A percentile compares a stretch with the other conserved stretches of the same genome.
Evolutionary conservation across 805 yeast species (phyloP).

Genomic region (Lachancea quebecensis): DNA sequence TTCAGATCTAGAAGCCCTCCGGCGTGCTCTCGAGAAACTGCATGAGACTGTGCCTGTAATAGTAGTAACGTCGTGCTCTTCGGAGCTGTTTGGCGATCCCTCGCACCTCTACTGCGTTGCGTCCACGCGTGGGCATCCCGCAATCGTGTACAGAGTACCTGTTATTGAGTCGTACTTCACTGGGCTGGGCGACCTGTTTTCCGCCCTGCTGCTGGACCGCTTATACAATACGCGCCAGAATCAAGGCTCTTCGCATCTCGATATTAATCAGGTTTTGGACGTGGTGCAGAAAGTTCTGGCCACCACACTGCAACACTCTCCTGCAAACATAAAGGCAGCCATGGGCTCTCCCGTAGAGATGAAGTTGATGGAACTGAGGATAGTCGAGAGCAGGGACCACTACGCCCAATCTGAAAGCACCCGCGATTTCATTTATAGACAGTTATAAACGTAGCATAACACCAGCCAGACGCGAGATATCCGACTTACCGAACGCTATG

Average conservation of each 20-base stretch:
- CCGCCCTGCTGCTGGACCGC: slow-evolving; percentile 69
- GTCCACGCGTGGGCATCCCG: slow-evolving; percentile 29
- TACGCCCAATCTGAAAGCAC: slow-evolving; percentile 12
- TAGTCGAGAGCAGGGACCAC: slow-evolving; percentile 50
- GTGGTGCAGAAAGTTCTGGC: slow-evolving; percentile 28
- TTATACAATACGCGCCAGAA: slow-evolving; percentile 29
- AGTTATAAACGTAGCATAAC: neutral
- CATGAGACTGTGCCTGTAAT: slow-evolving; percentile 34
- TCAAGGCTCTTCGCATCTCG: slow-evolving; percentile 12
- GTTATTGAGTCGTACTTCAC: slow-evolving; percentile 76
- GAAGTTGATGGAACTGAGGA: slow-evolving; percentile 66
- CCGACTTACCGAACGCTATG: neutral
- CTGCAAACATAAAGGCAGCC: slow-evolving; percentile 33
- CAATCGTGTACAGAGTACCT: slow-evolving; percentile 41
- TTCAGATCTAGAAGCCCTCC: slow-evolving; percentile 33
- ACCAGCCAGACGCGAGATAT: too few relatives aligned
- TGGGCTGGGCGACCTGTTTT: slow-evolving; percentile 90
- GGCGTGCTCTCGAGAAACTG: slow-evolving; percentile 40
- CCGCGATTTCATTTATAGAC: slow-evolving; percentile 7
- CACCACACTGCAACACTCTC: slow-evolving; percentile 19
- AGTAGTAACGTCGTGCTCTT: slow-evolving; percentile 22
- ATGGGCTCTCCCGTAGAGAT: slow-evolving; percentile 49
- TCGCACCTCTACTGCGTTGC: slow-evolving; percentile 39
- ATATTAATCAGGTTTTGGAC: slow-evolving; percentile 29
- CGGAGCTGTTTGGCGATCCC: slow-evolving; percentile 19